Evolutionary conservation across 2,329 filamentous ascomycete genomes (phyloP), one percentile per base, ranked within the genome.

Genomic region (Trichoderma lentiforme): DNA sequence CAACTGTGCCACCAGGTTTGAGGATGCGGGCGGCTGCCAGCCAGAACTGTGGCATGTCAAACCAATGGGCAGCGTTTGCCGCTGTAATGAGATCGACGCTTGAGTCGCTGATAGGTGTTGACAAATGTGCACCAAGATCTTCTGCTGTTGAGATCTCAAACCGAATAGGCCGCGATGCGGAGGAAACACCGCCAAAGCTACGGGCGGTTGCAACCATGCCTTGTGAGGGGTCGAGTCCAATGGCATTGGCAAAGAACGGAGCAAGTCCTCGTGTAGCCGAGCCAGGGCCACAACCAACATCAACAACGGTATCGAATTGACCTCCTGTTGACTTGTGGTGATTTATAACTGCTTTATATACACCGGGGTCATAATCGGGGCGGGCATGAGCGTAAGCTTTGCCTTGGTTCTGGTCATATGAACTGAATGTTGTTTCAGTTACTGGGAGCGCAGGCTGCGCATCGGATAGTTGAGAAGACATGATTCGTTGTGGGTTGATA

Each of bases 251-350:
- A 47, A 47, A 47, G 18, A 2, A 47, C 18, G 39, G 39, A 47
- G 39, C 39, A 47, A 47, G 39, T 47, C 39, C 39, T n/a, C 39
- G 15, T n/a, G 83, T 83, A 0, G 84, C 86, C 14, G 78, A 84
- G 4, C 88, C 88, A 0, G 88, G 87, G 0, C 88, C 88, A 75
- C 87, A 89, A 36, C 88, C 88, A 6, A 90, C 78, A 73, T 91
- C 88, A 14, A 89, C 76, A 0, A 88, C 73, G 3, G 78, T 80
- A 34, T 80, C 76, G 15, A 85, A 74, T 14, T 80, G 67, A 14
- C 86, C 86, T 24, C 84, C 84, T 0, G 82, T 84, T 1, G 82
- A 79, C 1, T 75, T 78, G 74, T 90, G 88, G 67, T 85, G 81
- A 21, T 82, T 74, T 5, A 87, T 58, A 62, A 90, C 81, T 51